Percentiles rank a stretch among this genome's conserved stretches.
phyloP scores from a whole-genome alignment of 768 basidiomycete species.

The Roridomyces roridus region DNA sequence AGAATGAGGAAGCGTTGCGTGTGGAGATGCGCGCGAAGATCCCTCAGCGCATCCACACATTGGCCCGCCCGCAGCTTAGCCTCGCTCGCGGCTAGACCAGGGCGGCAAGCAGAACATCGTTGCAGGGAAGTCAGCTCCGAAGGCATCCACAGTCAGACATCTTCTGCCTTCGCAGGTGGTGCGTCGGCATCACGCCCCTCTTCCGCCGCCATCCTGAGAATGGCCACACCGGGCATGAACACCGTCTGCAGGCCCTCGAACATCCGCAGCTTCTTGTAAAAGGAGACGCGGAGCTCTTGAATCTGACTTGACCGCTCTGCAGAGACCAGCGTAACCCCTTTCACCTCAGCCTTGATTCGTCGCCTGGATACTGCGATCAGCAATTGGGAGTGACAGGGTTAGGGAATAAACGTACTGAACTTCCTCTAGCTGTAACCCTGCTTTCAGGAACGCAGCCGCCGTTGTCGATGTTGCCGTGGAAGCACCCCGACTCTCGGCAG shows the following conservation, averaged over 20 bases:
- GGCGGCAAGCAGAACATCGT: not conserved
- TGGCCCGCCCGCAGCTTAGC: slow-evolving; percentile 11
- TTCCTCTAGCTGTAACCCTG: slow-evolving; percentile 2
- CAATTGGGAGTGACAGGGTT: no score
- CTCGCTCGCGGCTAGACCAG: slow-evolving; percentile 6
- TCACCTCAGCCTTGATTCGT: not conserved
- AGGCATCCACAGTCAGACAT: slow-evolving; percentile 11
- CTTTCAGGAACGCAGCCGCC: not conserved
- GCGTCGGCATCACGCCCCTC: not conserved
- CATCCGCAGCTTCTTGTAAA: not conserved
- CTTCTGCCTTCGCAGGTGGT: slow-evolving; percentile 2
- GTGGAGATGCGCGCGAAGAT: not conserved
- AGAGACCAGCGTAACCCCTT: not conserved
- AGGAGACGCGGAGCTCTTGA: slow-evolving; percentile 1
- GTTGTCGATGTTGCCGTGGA: not conserved
- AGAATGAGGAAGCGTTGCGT: no score
- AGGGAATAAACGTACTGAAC: slow-evolving; percentile 1
- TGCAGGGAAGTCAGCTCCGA: not conserved
- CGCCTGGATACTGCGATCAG: no score
- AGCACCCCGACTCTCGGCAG: not conserved
- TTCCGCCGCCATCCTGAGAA: slow-evolving; percentile 6
- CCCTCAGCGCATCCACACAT: not conserved
- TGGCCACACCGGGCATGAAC: slow-evolving; percentile 6
- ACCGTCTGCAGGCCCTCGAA: slow-evolving; percentile 7
- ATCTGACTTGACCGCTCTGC: not conserved